Evolutionary conservation across 2,329 filamentous ascomycete species (phyloP).

Genomic region (Aspergillus ochraceoroseus): DNA sequence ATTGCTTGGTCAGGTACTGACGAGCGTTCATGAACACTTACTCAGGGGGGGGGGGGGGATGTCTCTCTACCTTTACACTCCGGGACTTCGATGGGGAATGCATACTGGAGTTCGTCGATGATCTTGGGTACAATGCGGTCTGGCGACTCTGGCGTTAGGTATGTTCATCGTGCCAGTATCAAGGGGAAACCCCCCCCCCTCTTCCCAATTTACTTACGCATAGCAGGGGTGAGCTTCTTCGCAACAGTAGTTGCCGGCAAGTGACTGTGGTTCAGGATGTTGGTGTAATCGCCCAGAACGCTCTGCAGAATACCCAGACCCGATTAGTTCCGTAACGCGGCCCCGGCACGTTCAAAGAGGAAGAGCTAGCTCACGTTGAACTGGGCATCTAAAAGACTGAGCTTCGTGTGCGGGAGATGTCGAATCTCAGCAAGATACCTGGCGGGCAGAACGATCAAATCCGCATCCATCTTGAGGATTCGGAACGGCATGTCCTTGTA

Average conservation of each 20-base stretch:
- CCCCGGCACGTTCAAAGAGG: too few relatives aligned
- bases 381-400: constrained; percentile 30
- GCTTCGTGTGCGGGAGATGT: constrained; percentile 14
- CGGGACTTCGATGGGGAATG: constrained; percentile 24
- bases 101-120: constrained; percentile 26
- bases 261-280: constrained; percentile 25
- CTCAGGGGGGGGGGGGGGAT: too few relatives aligned
- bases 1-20: too few relatives aligned
- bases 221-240: constrained; percentile 24
- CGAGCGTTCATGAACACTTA: too few relatives aligned
- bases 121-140: constrained; percentile 25
- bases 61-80: constrained; percentile 22
- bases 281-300: constrained; percentile 28
- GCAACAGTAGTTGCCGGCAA: constrained; percentile 24
- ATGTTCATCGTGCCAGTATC: constrained; percentile 11
- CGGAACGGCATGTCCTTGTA: constrained; percentile 28
- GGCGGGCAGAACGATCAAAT: constrained; percentile 27
- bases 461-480: constrained; percentile 28
- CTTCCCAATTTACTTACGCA: constrained; percentile 24
- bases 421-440: constrained; percentile 28
- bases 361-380: constrained; percentile 20
- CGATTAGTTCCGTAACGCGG: neutral
- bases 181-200: neutral
- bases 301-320: constrained; percentile 17
- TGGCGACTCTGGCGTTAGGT: constrained; percentile 11